Evolutionary conservation across 179 eudicot genomes (phyloP), one percentile per base, ranked within the genome.

Genomic region (Beta corolliflora): DNA sequence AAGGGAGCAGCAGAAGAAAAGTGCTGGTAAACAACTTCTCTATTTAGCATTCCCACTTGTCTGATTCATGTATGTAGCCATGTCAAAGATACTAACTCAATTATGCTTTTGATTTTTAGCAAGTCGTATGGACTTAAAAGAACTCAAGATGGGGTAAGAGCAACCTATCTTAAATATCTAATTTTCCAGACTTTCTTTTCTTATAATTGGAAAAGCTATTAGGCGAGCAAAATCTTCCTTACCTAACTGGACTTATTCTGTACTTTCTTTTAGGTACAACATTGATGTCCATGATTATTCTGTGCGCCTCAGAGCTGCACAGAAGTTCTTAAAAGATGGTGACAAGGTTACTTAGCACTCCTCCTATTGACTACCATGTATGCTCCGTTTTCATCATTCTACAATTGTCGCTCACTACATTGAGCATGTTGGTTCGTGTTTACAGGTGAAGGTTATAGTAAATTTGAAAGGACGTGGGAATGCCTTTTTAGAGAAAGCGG

Each of bases 111-210:
- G 82, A 83, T 83, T 88, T 80, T 82, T 83, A 96, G 99, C 93
- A 70, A 89, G 84, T 82, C 93, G 94, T 79, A 85, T 89, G 98
- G 95, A 91, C 77, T 45, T 90, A 86, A 96, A 96, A 87, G 99
- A 92, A 86, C 94, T 96, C 74, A 96, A 94, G 88, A 94, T 94
- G 99, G 99, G 99, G 99, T 96, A 88, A 79, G 85, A 46, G 54
- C 50, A 54, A 61, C 23, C 50, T 54, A 60, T 52, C 31, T n/a
- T 46, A 7, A 15, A 3, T 55, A 21, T 46, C 21, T 56, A 6
- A 23, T 13, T 56, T 52, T 68, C 63, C 52, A 45, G 76, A 78
- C 70, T 75, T 80, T 48, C 63, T 63, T 45, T n/a, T 19, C 45
- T 4, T 11, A 9, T 65, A 58, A 41, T 63, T 46, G 41, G 72